Evolutionary conservation across 73 alveolate genomes (phyloP), one percentile per base, ranked within the genome.

Genomic region (Breviolum minutum): DNA sequence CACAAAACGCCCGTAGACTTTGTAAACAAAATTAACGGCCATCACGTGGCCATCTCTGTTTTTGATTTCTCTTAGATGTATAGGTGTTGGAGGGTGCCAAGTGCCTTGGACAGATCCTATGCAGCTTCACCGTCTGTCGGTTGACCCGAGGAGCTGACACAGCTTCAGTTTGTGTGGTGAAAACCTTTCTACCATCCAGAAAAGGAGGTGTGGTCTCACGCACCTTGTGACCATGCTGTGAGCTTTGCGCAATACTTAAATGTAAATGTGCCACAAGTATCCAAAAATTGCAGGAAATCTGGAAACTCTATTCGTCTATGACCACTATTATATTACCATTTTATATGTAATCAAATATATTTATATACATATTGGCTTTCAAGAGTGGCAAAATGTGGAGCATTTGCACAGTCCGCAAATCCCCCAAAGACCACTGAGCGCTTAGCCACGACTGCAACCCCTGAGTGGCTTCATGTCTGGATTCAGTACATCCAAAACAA

Each of bases 201-300:
- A 99, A 99, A 22, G 99, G 99, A 8, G 99, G 99, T 97, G 99
- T 99, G 62, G 99, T 99, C 94, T 99, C 99, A 87, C 99, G 99
- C 7, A 99, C 99, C 99, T 66, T 20, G 94, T 63, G 69, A 62
- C 54, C 54, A 40, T 40, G 54, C 54, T 40, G 27, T 60, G n/a
- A 29, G 27, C 10, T 9, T 71, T 71, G 32, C 82, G 26, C 6
- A 12, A 26, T 29, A 27, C 27, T 29, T 73, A 13, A 73, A 7
- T 40, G 54, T 73, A 13, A 73, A 7, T 40, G 54, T 0, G 54
- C 5, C 54, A 40, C 54, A 40, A 40, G 54, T 40, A 40, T 40
- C 54, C n/a, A n/a, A n/a, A n/a, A n/a, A n/a, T n/a, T n/a, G n/a
- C n/a, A n/a, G n/a, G n/a, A n/a, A n/a, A n/a, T n/a, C n/a, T n/a